Evolutionary conservation across 176 grass and related monocot genomes (phyloP).

Genomic region (Lolium perenne): DNA sequence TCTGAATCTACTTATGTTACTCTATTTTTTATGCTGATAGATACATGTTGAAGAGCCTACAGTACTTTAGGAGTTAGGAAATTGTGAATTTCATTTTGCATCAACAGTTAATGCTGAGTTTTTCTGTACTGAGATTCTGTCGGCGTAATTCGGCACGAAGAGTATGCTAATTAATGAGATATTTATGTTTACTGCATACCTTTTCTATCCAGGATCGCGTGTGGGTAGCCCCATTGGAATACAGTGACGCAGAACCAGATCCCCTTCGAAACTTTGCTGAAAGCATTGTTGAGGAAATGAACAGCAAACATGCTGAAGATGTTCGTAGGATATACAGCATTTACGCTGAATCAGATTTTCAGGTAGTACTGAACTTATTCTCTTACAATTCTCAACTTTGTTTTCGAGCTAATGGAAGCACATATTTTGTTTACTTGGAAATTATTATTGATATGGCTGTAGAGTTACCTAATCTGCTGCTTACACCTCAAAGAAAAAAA

Average conservation of each 20-base stretch:
- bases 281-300: constrained; percentile 94
- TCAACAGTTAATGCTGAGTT: neutral
- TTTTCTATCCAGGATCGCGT: constrained; percentile 61
- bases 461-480: neutral
- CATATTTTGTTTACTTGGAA: constrained; percentile 15
- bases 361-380: constrained; percentile 62
- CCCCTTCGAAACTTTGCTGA: constrained; percentile 82
- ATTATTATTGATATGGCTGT: neutral
- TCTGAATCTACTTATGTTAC: neutral
- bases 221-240: constrained; percentile 85
- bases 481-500: neutral
- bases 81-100: neutral
- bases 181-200: neutral
- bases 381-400: constrained; percentile 4
- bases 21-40: neutral
- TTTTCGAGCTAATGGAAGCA: constrained; percentile 11
- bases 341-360: constrained; percentile 81
- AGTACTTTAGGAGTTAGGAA: neutral
- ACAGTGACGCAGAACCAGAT: constrained; percentile 80
- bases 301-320: constrained; percentile 73
- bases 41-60: constrained; percentile 17
- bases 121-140: constrained; percentile 8
- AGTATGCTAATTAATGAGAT: neutral
- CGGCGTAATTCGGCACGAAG: neutral
- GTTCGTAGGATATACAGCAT: constrained; percentile 75